Evolutionary conservation across 768 basidiomycete genomes (phyloP).

Genomic region (Gelatoporia subvermispora): DNA sequence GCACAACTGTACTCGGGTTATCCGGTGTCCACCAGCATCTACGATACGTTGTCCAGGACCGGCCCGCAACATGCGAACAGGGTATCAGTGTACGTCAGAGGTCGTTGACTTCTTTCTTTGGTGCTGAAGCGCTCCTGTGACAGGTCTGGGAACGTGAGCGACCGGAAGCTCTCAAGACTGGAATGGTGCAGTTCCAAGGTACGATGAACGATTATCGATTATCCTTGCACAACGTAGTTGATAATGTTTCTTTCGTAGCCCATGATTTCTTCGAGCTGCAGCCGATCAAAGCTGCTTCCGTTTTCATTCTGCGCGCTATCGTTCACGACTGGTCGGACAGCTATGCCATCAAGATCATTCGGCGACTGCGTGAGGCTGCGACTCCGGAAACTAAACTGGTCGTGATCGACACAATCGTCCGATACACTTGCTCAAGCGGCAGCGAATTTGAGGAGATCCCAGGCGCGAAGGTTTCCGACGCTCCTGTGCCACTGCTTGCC

Average conservation of each 20-base stretch:
- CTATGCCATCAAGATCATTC: constrained; percentile 29
- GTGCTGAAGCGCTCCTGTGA: too few relatives aligned
- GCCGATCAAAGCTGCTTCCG: constrained; percentile 28
- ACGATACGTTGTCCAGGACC: too few relatives aligned
- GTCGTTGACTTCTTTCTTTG: too few relatives aligned
- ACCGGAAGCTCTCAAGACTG: too few relatives aligned
- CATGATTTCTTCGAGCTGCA: constrained; percentile 34
- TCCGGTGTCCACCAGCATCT: too few relatives aligned
- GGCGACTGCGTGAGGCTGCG: constrained; percentile 33
- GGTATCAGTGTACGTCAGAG: too few relatives aligned
- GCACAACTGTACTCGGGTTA: too few relatives aligned
- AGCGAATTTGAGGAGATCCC: constrained; percentile 20
- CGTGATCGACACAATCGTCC: constrained; percentile 37
- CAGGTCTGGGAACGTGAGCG: too few relatives aligned
- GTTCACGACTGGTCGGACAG: constrained; percentile 38
- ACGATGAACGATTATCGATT: too few relatives aligned
- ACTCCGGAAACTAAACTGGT: constrained; percentile 32
- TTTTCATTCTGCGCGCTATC: constrained; percentile 33
- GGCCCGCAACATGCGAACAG: too few relatives aligned
- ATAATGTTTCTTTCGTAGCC: constrained; percentile 12
- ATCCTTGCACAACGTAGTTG: too few relatives aligned
- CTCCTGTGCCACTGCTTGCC: constrained; percentile 23
- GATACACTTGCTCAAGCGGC: constrained; percentile 19
- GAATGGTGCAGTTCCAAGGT: too few relatives aligned
- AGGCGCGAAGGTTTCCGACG: constrained; percentile 13